Evolutionary conservation across 2,329 filamentous ascomycete species (phyloP).

Genomic region (Sarocladiaceae sp.): DNA sequence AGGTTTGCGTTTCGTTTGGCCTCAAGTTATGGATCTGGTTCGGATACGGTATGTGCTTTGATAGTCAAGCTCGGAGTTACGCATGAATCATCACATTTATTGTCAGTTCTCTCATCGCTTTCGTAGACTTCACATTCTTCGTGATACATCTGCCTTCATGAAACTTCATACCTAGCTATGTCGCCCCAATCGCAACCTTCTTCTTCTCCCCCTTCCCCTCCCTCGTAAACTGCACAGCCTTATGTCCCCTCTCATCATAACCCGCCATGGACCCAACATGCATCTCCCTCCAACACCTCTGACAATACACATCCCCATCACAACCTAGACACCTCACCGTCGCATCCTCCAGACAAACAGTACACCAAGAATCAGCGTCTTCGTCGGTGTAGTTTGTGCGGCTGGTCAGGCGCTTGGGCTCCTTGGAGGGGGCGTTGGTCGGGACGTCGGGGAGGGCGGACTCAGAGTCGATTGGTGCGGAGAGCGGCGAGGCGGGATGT

Average conservation of each 20-base stretch:
- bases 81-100: background rate
- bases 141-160: background rate
- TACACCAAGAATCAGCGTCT: slow-evolving; percentile 74
- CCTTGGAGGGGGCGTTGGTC: slow-evolving; percentile 41
- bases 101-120: too few relatives aligned
- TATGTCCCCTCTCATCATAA: slow-evolving; percentile 67
- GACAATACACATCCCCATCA: slow-evolving; percentile 66
- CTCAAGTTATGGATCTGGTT: background rate
- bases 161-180: background rate
- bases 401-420: slow-evolving; percentile 33
- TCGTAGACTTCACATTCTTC: too few relatives aligned
- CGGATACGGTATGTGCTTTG: background rate
- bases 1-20: background rate
- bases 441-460: slow-evolving; percentile 46
- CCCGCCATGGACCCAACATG: slow-evolving; percentile 66
- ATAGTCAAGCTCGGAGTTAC: background rate
- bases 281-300: slow-evolving; percentile 76
- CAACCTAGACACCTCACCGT: slow-evolving; percentile 70
- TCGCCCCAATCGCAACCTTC: slow-evolving; percentile 32
- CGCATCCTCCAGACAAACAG: slow-evolving; percentile 77
- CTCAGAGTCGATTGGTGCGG: slow-evolving; percentile 19
- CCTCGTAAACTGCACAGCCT: slow-evolving; percentile 55
- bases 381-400: slow-evolving; percentile 56
- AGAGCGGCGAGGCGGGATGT: slow-evolving; percentile 6
- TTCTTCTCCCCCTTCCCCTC: slow-evolving; percentile 25